Percentiles rank a stretch among this genome's conserved stretches.
These are phyloP conservation scores for Cicer yamashitae DNA, from an alignment of 306 rosid genomes.

Conservation along the genomic window DNA sequence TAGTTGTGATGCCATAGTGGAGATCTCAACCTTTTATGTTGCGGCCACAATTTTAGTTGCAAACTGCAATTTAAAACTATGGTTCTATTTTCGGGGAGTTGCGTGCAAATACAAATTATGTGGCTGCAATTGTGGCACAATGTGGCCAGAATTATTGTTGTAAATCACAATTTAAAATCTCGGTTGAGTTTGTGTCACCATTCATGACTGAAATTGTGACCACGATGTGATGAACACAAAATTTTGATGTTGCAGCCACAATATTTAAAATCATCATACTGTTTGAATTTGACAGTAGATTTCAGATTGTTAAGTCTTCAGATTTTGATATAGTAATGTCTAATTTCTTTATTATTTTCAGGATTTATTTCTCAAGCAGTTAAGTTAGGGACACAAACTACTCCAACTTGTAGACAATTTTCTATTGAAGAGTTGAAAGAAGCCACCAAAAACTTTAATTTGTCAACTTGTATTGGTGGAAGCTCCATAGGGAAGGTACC, in stretches of 20 bases:
- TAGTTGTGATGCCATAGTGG: too few relatives aligned
- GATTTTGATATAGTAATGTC: slow-evolving; percentile 6
- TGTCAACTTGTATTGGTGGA: slow-evolving; percentile 71
- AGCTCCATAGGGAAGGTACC: slow-evolving; percentile 89
- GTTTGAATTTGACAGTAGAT: neutral
- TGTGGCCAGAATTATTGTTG: neutral
- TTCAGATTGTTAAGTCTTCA: neutral
- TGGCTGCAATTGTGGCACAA: neutral
- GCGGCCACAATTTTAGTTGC: too few relatives aligned
- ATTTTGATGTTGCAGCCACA: neutral
- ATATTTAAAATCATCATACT: neutral
- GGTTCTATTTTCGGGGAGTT: neutral
- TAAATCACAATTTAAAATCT: neutral
- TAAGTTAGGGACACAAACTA: slow-evolving; percentile 70
- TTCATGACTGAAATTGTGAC: neutral
- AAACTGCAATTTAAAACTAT: too few relatives aligned
- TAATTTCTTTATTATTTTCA: slow-evolving; percentile 36
- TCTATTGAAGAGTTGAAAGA: slow-evolving; percentile 77
- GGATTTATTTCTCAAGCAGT: slow-evolving; percentile 75
- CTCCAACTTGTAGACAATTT: slow-evolving; percentile 58
- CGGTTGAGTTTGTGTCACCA: neutral
- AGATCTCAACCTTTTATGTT: too few relatives aligned
- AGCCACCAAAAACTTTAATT: slow-evolving; percentile 65
- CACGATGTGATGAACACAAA: neutral
- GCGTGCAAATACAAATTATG: neutral